phyloP scores from a whole-genome alignment of 139 green algal genomes.

The Dunaliella primolecta region DNA sequence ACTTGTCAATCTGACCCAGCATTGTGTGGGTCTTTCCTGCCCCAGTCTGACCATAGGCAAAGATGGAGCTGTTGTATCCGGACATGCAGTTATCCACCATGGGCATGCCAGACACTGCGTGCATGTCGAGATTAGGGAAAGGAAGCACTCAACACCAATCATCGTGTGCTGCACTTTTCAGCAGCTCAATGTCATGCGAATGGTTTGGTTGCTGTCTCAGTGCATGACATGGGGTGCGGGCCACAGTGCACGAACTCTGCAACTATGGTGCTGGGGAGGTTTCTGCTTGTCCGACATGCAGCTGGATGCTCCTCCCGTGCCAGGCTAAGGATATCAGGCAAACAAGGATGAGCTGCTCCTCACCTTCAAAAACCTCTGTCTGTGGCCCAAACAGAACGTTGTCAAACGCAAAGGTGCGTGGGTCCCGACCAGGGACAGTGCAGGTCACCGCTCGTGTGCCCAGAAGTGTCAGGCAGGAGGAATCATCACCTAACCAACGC shows the following conservation, averaged over 20 bases:
- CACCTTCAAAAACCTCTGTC: conserved; percentile 60
- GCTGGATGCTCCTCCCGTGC: background rate
- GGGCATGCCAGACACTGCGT: conserved; percentile 59
- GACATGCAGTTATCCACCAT: conserved; percentile 72
- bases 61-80: conserved; percentile 78
- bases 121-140: too few species aligned
- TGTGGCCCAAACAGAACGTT: conserved; percentile 49
- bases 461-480: conserved; percentile 24
- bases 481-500: conserved; percentile 32
- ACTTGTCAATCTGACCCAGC: conserved; percentile 40
- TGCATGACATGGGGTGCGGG: too few species aligned
- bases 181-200: too few species aligned
- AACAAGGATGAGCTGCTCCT: too few species aligned
- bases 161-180: too few species aligned
- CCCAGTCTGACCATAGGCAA: conserved; percentile 79
- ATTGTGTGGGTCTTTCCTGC: conserved; percentile 78
- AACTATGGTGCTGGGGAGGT: background rate
- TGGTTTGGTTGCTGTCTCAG: too few species aligned
- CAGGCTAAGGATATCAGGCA: too few species aligned
- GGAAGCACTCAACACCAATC: background rate
- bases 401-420: conserved; percentile 53
- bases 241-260: background rate
- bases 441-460: conserved; percentile 24
- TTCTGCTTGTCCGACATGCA: background rate
- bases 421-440: conserved; percentile 15